phyloP scores from a whole-genome alignment of 345 rosid species.

The Erysimum cheiranthoides region DNA sequence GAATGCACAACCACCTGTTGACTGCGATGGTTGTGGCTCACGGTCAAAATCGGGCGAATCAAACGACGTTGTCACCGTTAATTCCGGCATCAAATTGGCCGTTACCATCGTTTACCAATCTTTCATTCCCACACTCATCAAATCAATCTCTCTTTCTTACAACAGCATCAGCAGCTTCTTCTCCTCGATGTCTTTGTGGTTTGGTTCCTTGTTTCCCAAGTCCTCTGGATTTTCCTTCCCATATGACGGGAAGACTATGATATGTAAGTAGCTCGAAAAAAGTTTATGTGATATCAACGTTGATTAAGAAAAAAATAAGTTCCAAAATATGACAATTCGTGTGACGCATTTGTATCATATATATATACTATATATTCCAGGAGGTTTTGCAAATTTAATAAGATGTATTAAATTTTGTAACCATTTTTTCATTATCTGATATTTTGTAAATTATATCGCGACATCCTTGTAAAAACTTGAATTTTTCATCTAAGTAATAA shows the following conservation, averaged over 20 bases:
- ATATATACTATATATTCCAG: neutral
- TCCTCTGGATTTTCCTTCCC: neutral
- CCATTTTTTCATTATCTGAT: neutral
- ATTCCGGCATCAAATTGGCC: slow-evolving; percentile 20
- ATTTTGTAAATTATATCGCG: neutral
- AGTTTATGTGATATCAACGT: slow-evolving; percentile 2
- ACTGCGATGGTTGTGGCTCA: slow-evolving; percentile 33
- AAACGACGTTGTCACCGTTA: slow-evolving; percentile 10
- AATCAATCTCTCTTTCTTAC: slow-evolving; percentile 17
- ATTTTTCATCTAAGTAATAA: too few species aligned
- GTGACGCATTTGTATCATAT: neutral
- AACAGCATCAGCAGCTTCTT: slow-evolving; percentile 23
- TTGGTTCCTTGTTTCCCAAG: slow-evolving; percentile 31
- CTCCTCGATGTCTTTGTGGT: slow-evolving; percentile 27
- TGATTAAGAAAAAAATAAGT: neutral
- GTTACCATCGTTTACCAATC: slow-evolving; percentile 9
- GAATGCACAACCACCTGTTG: slow-evolving; percentile 24
- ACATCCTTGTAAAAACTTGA: neutral
- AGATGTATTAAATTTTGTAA: neutral
- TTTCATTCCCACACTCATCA: slow-evolving; percentile 19
- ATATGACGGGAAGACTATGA: slow-evolving; percentile 20
- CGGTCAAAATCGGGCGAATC: slow-evolving; percentile 18
- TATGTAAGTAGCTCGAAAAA: slow-evolving; percentile 13
- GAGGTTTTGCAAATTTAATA: neutral
- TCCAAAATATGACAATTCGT: neutral